Percentiles rank a stretch among this genome's conserved stretches.
Conservation (phyloP, 2,329 filamentous ascomycete genomes). For the Aspergillus sp. region DNA sequence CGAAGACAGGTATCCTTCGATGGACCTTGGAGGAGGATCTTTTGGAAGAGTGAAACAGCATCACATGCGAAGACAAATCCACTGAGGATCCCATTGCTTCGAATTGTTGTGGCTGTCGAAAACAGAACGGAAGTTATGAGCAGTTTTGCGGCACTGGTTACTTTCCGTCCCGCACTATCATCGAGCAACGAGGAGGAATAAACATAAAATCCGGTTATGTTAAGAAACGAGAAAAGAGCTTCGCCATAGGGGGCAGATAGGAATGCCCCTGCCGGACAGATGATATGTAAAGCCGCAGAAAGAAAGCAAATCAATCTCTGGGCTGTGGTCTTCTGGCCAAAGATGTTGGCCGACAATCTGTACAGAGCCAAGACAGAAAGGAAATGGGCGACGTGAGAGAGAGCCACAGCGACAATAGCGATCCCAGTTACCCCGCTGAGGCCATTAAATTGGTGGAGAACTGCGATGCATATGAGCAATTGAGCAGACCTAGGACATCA, state of each 20-base stretch:
- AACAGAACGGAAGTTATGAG: conserved; percentile 67
- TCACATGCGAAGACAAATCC: conserved; percentile 73
- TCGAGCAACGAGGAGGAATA: conserved; percentile 55
- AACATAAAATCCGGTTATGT: conserved; percentile 68
- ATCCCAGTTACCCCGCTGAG: conserved; percentile 20
- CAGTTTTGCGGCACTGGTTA: conserved; percentile 47
- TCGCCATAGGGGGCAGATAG: conserved; percentile 84
- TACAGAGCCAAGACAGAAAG: conserved; percentile 72
- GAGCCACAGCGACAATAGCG: conserved; percentile 56
- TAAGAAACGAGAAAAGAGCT: conserved; percentile 72
- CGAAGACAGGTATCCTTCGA: conserved; percentile 47
- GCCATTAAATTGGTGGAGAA: conserved; percentile 20
- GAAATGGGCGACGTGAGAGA: conserved; percentile 75
- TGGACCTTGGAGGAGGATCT: conserved; percentile 39
- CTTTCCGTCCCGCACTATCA: conserved; percentile 23
- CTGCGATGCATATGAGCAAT: conserved; percentile 18
- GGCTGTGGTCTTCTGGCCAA: conserved; percentile 33
- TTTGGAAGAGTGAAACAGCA: conserved; percentile 42
- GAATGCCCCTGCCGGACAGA: conserved; percentile 87
- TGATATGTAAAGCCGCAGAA: conserved; percentile 70
- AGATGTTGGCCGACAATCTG: conserved; percentile 59
- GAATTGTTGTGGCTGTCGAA: conserved; percentile 68
- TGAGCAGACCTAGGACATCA: neutral
- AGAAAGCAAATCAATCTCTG: conserved; percentile 50
- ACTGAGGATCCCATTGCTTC: conserved; percentile 83